Percentiles rank a stretch among this genome's conserved stretches.
These are phyloP conservation scores for Omphalotus guepiniiformis DNA, from an alignment of 768 basidiomycete species.

Conservation along the genomic window DNA sequence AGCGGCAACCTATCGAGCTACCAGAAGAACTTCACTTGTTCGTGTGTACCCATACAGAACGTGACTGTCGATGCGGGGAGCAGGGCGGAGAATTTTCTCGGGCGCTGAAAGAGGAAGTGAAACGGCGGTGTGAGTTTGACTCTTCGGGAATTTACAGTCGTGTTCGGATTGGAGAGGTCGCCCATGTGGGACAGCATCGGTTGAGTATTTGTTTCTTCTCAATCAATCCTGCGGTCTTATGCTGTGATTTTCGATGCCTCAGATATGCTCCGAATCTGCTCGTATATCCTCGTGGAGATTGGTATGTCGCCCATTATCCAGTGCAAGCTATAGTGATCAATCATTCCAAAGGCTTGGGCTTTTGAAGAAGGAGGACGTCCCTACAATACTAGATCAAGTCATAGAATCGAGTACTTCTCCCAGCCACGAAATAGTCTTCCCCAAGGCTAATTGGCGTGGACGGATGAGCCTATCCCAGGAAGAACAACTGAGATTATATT, in stretches of 20 bases:
- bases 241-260: neutral
- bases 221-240: conserved; percentile 22
- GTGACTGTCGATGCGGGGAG: conserved; percentile 80
- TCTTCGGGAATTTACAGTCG: conserved; percentile 19
- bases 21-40: conserved; percentile 34
- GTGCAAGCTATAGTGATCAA: neutral
- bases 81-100: conserved; percentile 53
- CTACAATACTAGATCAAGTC: conserved; percentile 45
- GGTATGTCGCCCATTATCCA: conserved; percentile 39
- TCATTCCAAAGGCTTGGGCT: conserved; percentile 51
- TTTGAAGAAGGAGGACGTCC: conserved; percentile 53
- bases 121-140: conserved; percentile 27
- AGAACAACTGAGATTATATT: conserved; percentile 35
- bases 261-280: conserved; percentile 70
- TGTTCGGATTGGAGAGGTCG: conserved; percentile 59
- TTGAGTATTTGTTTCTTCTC: too few relatives aligned
- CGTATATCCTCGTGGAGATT: conserved; percentile 71
- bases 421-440: conserved; percentile 30
- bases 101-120: conserved; percentile 51
- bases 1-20: neutral
- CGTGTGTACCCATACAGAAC: conserved; percentile 74
- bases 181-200: conserved; percentile 85
- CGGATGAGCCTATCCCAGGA: conserved; percentile 62
- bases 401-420: conserved; percentile 29
- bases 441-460: conserved; percentile 61